Percentiles rank a stretch among this genome's conserved stretches.
These are phyloP conservation scores for Tricholoma sp. DNA, from an alignment of 768 basidiomycete species.

Conservation along the genomic window DNA sequence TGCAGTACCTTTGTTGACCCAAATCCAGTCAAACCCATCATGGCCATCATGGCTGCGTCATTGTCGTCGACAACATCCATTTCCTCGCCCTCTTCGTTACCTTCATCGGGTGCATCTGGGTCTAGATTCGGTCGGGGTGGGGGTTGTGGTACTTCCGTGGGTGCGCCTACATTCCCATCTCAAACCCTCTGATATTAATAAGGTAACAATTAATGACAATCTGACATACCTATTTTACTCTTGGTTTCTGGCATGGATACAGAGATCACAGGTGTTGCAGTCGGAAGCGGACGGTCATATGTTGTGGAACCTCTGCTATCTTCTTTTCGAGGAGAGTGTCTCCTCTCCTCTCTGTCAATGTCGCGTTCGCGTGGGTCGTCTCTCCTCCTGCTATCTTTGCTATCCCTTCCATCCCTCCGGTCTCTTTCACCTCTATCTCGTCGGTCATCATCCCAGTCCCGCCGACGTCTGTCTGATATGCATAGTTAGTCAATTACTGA, in stretches of 20 bases:
- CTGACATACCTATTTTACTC: constrained; percentile 1
- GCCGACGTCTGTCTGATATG: constrained; percentile 30
- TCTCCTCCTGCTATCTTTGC: constrained; percentile 19
- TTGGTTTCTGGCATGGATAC: constrained; percentile 8
- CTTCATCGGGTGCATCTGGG: constrained; percentile 33
- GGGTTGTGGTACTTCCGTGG: constrained; percentile 1
- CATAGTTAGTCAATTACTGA: neutral
- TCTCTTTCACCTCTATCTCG: constrained; percentile 36
- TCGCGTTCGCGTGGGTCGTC: constrained; percentile 17
- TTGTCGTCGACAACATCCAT: constrained; percentile 58
- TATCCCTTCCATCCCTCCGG: constrained; percentile 25
- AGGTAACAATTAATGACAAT: neutral
- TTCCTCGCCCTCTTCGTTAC: constrained; percentile 40
- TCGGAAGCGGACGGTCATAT: constrained; percentile 8
- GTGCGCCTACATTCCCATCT: neutral
- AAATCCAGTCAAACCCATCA: constrained; percentile 89
- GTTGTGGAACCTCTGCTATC: constrained; percentile 6
- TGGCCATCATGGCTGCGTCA: constrained; percentile 78
- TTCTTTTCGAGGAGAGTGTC: constrained; percentile 16
- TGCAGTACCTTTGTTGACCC: constrained; percentile 77
- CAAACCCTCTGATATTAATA: neutral
- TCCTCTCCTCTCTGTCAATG: constrained; percentile 18
- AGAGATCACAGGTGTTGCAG: neutral
- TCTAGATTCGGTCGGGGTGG: constrained; percentile 31
- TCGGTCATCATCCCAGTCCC: constrained; percentile 35